phyloP scores from a whole-genome alignment of 2,329 filamentous ascomycete species.

The Exophiala sp. region DNA sequence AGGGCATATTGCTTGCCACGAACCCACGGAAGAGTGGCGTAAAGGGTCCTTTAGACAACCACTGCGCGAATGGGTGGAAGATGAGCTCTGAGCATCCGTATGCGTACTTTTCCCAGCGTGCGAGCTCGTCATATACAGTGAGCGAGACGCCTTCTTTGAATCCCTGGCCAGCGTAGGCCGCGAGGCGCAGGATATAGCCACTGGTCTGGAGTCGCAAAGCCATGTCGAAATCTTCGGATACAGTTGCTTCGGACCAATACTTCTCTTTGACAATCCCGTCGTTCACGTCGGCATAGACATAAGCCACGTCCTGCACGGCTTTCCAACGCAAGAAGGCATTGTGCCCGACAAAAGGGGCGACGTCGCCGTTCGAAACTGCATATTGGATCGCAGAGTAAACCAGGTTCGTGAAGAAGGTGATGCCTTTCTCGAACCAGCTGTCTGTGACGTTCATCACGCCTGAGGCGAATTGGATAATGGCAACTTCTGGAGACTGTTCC shows the following conservation, averaged over 20 bases:
- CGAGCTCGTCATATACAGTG: slow-evolving; percentile 77
- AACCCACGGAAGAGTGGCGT: slow-evolving; percentile 72
- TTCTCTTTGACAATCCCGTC: slow-evolving; percentile 54
- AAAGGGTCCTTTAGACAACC: slow-evolving; percentile 68
- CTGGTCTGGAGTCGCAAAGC: slow-evolving; percentile 63
- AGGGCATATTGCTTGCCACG: slow-evolving; percentile 57
- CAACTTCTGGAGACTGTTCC: slow-evolving; percentile 63
- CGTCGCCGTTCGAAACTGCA: slow-evolving; percentile 64
- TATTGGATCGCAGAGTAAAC: slow-evolving; percentile 69
- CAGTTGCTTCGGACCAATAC: slow-evolving; percentile 69
- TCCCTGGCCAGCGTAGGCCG: slow-evolving; percentile 60
- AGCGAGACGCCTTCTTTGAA: slow-evolving; percentile 78
- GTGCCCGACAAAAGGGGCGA: slow-evolving; percentile 70
- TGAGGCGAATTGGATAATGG: slow-evolving; percentile 65
- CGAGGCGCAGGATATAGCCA: slow-evolving; percentile 63
- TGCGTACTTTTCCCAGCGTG: slow-evolving; percentile 81
- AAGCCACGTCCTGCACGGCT: slow-evolving; percentile 55
- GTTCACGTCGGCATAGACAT: slow-evolving; percentile 37
- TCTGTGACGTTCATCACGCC: slow-evolving; percentile 71
- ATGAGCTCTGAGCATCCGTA: slow-evolving; percentile 78
- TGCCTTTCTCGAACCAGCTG: slow-evolving; percentile 68
- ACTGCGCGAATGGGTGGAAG: slow-evolving; percentile 70
- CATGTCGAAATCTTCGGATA: slow-evolving; percentile 75
- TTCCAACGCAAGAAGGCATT: slow-evolving; percentile 69
- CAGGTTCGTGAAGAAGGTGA: slow-evolving; percentile 73